Evolutionary conservation across 2,329 filamentous ascomycete species (phyloP).

Genomic region (Colletotrichum tofieldiae): DNA sequence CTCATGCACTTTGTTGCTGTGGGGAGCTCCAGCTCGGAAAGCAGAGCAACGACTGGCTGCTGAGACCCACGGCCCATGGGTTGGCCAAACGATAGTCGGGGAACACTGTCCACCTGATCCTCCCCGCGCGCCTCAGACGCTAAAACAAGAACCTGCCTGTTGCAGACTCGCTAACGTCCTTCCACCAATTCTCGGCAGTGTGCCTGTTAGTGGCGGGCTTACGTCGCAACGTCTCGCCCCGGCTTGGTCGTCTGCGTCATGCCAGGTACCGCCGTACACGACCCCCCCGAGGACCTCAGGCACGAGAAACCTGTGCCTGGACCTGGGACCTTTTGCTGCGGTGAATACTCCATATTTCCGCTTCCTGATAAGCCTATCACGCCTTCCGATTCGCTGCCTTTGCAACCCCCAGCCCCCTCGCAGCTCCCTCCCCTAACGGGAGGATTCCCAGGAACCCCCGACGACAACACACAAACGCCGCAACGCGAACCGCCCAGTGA

Average conservation of each 20-base stretch:
- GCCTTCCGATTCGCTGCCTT: slow-evolving; percentile 22
- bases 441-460: slow-evolving; percentile 1
- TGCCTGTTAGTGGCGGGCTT: slow-evolving; percentile 22
- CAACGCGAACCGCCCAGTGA: not conserved
- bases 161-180: slow-evolving; percentile 29
- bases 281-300: slow-evolving; percentile 3
- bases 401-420: not conserved
- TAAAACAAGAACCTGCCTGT: slow-evolving; percentile 40
- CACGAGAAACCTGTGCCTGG: slow-evolving; percentile 18
- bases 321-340: slow-evolving; percentile 18
- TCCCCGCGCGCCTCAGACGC: slow-evolving; percentile 21
- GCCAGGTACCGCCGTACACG: slow-evolving; percentile 31
- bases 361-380: slow-evolving; percentile 22
- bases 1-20: slow-evolving; percentile 35
- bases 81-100: slow-evolving; percentile 36
- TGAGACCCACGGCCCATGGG: slow-evolving; percentile 1
- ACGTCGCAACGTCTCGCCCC: slow-evolving; percentile 5
- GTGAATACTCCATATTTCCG: not conserved
- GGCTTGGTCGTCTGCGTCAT: slow-evolving; percentile 35
- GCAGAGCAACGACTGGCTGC: slow-evolving; percentile 31
- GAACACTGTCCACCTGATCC: slow-evolving; percentile 33
- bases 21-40: slow-evolving; percentile 36
- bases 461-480: not conserved
- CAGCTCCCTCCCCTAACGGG: not conserved
- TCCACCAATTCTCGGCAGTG: fast-evolving